These are phyloP conservation scores for Daldinia concentrica DNA, from an alignment of 495 filamentous ascomycete species.

Conservation along the genomic window DNA sequence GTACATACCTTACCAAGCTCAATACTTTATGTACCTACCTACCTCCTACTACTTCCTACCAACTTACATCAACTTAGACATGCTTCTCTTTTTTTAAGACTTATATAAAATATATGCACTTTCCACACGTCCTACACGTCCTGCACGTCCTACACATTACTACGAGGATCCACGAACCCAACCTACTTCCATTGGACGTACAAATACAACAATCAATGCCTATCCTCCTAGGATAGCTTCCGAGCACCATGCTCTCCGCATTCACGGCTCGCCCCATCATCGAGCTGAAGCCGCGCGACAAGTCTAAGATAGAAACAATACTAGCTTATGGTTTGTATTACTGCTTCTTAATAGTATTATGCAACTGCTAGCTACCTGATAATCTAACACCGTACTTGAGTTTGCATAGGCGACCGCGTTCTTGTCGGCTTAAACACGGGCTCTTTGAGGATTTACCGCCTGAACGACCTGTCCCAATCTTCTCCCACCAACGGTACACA, in stretches of 20 bases:
- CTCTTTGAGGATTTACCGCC: constrained; percentile 86
- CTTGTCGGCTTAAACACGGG: constrained; percentile 92
- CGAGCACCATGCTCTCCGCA: constrained; percentile 87
- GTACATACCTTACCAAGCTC: neutral
- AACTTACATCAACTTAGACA: neutral
- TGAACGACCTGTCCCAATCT: constrained; percentile 66
- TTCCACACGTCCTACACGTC: neutral
- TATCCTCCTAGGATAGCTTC: constrained; percentile 26
- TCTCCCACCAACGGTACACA: constrained; percentile 25
- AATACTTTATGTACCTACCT: neutral
- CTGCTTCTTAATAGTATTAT: neutral
- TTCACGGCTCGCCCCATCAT: constrained; percentile 95
- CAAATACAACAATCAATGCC: constrained; percentile 8
- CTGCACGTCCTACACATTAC: neutral
- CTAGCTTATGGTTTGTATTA: constrained; percentile 77
- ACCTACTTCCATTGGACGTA: neutral
- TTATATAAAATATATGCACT: no score
- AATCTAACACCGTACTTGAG: constrained; percentile 19
- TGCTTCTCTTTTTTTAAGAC: neutral
- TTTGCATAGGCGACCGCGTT: constrained; percentile 77
- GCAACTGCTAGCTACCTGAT: neutral
- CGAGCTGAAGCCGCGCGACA: constrained; percentile 94
- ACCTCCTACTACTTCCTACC: neutral
- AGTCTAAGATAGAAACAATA: constrained; percentile 93
- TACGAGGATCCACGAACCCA: neutral